phyloP scores from a whole-genome alignment of 106 monocot species.

The Xerophyta viscosa region DNA sequence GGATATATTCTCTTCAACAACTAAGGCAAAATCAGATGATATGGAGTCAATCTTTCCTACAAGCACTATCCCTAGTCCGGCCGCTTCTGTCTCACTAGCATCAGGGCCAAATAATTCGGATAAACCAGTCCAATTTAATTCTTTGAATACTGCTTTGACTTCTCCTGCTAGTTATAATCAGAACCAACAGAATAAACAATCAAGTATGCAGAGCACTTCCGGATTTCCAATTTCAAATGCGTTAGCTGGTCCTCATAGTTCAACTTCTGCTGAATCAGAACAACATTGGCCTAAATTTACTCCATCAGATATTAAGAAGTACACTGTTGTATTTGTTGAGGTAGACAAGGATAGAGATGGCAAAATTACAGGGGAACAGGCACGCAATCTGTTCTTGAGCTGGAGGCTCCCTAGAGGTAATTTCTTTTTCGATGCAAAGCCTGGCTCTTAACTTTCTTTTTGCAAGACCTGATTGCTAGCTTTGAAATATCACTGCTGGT shows the following conservation, averaged over 20 bases:
- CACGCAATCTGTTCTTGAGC: conserved; percentile 84
- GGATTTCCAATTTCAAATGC: conserved; percentile 11
- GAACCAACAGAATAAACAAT: conserved; percentile 30
- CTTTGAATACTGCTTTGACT: conserved; percentile 13
- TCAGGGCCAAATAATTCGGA: conserved; percentile 25
- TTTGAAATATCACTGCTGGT: no score
- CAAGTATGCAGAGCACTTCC: conserved; percentile 32
- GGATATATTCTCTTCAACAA: conserved; percentile 32
- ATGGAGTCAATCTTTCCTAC: conserved; percentile 18
- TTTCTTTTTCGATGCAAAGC: no score
- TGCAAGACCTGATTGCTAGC: no score
- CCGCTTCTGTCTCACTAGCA: neutral
- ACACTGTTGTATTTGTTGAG: conserved; percentile 76
- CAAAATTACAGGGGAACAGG: conserved; percentile 83
- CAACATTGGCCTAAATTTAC: conserved; percentile 78
- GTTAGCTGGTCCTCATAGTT: conserved; percentile 23
- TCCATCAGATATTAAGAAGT: conserved; percentile 77
- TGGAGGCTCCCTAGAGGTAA: conserved; percentile 99
- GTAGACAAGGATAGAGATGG: conserved; percentile 99
- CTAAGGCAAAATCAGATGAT: conserved; percentile 40
- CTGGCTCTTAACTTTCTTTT: no score
- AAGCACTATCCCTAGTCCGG: conserved; percentile 21
- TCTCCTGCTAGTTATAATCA: conserved; percentile 23
- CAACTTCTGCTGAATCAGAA: conserved; percentile 22
- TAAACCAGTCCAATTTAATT: conserved; percentile 27